A percentile compares a stretch with the other conserved stretches of the same genome.
These are phyloP conservation scores for Melocanna baccifera DNA, from an alignment of 176 grass and related monocot genomes.

Conservation along the genomic window DNA sequence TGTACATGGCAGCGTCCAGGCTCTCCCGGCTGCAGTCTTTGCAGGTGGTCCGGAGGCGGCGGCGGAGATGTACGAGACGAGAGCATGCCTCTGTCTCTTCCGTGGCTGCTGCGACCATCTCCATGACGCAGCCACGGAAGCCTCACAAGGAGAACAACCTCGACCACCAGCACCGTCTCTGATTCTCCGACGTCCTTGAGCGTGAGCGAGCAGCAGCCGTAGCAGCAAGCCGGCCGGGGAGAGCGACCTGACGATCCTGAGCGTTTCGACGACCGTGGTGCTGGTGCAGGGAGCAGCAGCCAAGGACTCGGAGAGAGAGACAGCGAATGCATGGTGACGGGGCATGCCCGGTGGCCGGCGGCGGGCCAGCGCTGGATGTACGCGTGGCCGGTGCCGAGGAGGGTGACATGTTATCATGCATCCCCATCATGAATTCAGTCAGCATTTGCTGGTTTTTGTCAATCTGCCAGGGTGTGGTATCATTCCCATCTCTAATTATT, in stretches of 20 bases:
- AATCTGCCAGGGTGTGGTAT: too few species aligned
- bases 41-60: background rate
- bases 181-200: background rate
- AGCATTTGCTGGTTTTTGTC: too few species aligned
- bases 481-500: too few species aligned
- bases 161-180: background rate
- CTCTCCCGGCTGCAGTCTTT: conserved; percentile 2
- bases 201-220: background rate
- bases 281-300: background rate
- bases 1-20: conserved; percentile 30
- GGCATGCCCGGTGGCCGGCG: conserved; percentile 23
- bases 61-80: conserved; percentile 27
- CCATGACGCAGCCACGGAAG: conserved; percentile 35
- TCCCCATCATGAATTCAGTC: too few species aligned
- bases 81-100: background rate
- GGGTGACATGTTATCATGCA: background rate
- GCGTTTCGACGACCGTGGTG: background rate
- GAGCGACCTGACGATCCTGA: conserved; percentile 28
- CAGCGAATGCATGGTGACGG: conserved; percentile 39
- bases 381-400: conserved; percentile 17
- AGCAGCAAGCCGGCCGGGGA: conserved; percentile 41
- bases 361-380: conserved; percentile 36
- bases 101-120: background rate
- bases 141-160: background rate
- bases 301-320: too few species aligned